phyloP scores from a whole-genome alignment of 169 alveolate genomes.

The Cystoisospora suis region DNA sequence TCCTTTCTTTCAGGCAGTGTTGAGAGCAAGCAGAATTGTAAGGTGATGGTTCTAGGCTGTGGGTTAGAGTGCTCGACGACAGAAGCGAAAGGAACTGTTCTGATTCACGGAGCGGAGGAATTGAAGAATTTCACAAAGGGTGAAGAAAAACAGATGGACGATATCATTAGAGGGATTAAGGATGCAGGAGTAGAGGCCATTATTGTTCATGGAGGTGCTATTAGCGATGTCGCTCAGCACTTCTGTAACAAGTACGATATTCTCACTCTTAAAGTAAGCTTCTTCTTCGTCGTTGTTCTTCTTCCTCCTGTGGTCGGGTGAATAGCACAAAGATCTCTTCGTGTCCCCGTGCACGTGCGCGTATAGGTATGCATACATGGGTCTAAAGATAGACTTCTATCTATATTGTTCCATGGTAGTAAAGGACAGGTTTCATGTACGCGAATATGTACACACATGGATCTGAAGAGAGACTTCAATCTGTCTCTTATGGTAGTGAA shows the following conservation, averaged over 20 bases:
- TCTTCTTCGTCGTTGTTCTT: neutral
- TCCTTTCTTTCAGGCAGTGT: conserved; percentile 90
- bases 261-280: conserved; percentile 87
- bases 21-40: conserved; percentile 90
- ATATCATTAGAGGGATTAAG: conserved; percentile 57
- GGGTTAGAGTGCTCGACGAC: conserved; percentile 93
- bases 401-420: neutral
- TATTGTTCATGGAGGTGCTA: conserved; percentile 94
- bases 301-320: neutral
- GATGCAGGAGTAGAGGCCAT: conserved; percentile 90
- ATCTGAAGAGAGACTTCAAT: neutral
- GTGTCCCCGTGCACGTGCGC: neutral
- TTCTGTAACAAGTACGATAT: conserved; percentile 95
- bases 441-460: neutral
- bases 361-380: neutral
- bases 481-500: neutral
- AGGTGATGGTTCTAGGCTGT: conserved; percentile 94
- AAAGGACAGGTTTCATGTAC: too few relatives aligned
- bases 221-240: conserved; percentile 96
- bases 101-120: conserved; percentile 96
- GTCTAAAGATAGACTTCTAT: neutral
- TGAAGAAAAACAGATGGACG: conserved; percentile 74
- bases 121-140: conserved; percentile 79
- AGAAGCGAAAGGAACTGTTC: conserved; percentile 99
- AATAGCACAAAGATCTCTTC: too few relatives aligned